Percentiles rank a stretch among this genome's conserved stretches.
These are phyloP conservation scores for Alternaria ethzedia DNA, from an alignment of 2,329 filamentous ascomycete species.

Conservation along the genomic window DNA sequence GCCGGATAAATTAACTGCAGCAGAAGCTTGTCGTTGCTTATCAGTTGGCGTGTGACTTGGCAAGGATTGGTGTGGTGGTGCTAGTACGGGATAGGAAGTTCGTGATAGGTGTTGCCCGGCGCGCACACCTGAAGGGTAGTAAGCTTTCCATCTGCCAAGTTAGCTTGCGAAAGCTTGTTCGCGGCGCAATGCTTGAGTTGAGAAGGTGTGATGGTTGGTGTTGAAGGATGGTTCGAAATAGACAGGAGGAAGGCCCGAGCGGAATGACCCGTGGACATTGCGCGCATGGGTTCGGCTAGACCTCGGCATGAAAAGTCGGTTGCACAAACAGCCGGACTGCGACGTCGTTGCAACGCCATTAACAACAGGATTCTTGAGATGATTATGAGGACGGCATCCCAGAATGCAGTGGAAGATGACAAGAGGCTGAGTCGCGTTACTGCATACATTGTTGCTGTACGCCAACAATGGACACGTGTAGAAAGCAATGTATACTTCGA, in stretches of 20 bases:
- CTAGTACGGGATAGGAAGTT: slow-evolving; percentile 5
- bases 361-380: not conserved
- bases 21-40: slow-evolving; percentile 9
- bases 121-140: not conserved
- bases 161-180: not conserved
- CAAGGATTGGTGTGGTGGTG: not conserved
- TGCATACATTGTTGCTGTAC: not conserved
- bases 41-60: slow-evolving; percentile 9
- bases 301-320: not conserved
- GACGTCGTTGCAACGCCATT: not conserved
- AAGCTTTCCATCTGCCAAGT: not conserved
- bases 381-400: accelerated
- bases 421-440: not conserved
- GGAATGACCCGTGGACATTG: not conserved
- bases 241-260: not conserved
- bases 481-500: not conserved
- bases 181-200: not conserved
- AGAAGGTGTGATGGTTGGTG: not conserved
- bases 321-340: not conserved
- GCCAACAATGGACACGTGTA: not conserved
- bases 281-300: not conserved
- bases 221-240: not conserved
- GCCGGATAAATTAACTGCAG: not conserved
- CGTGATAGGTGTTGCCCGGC: not conserved
- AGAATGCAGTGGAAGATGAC: not conserved